Base-by-base conservation (phyloP, 2,329 filamentous ascomycete genomes). In the Fusarium xyrophilum region DNA sequence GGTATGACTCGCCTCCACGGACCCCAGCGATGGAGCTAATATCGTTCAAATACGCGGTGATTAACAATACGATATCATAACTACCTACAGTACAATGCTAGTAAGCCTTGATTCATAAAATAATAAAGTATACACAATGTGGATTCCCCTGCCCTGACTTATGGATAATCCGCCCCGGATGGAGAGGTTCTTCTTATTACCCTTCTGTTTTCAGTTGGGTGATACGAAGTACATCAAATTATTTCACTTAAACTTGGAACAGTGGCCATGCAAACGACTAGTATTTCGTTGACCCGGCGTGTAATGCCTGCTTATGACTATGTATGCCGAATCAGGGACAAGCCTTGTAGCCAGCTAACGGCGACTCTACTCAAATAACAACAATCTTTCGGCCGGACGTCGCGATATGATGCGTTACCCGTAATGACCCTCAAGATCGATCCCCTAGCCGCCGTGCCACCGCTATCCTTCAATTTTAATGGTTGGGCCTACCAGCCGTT, bases 281-380 rank as follows among this genome's bases (percentile, higher is more conserved):
- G 69, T 68, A 73, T 74, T 71, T 73, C 61, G 60, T 70, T 70
- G 69, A 73, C 57, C 71, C 69, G 68, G 48, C 57, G 57, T 62
- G 60, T 63, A 59, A 66, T 68, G 39, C 44, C 69, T 73, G 62
- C 70, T 71, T 57, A 54, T 56, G 58, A 64, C 67, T 63, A 58
- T 53, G 40, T 60, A 40, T 52, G 36, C 55, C 59, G 56, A 44
- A 47, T 60, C 55, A 65, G 43, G 63, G 53, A 61, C 42, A 64
- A 71, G 63, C 62, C 60, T 65, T 54, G 60, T 68, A 71, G 66
- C 64, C 58, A 67, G 52, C 62, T 57, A 51, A 67, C 65, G 56
- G 65, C 65, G 71, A 73, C 51, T 73, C 69, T 67, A 68, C 69
- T 64, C 64, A 67, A 65, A 73, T 66, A 63, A 68, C 57, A 72